Evolutionary conservation across 2,329 filamentous ascomycete genomes (phyloP), one percentile per base, ranked within the genome.

Genomic region (Sarocladiaceae sp.): DNA sequence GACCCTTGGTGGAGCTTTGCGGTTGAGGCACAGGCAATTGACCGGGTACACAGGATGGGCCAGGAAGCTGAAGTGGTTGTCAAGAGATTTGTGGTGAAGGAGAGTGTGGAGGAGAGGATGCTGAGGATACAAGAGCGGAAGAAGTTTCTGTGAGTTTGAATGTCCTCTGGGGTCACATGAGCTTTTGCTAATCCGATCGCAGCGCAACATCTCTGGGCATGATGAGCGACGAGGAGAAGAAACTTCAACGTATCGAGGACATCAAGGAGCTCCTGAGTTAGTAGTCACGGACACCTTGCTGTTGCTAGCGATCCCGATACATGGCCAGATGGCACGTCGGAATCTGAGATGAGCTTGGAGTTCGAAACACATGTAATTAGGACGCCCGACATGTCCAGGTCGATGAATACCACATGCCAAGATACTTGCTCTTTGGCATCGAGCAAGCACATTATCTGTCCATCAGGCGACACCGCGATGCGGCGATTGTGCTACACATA

Each of bases 1-100:
- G 93, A 98, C 63, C 93, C 93, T 0, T 98, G 93, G 93, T 98
- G 93, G 93, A 94, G 87, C 59, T 98, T 91, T 64, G 90, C 93
- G 0, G 83, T 97, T 11, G 93, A 98, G 65, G 88, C 90, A 4
- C 93, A 98, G 65, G 93, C 93, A 7, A 97, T 98, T 57, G 93
- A 98, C 67, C 87, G 93, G 1, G 89, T 98, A 26, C 93, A 98
- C 68, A 81, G 93, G 7, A 96, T 98, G 87, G 93, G 93, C 0
- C 93, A 98, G 63, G 82, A 85, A 41, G 76, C 81, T 13, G 86
- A 91, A 56, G 93, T 98, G 2, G 79, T 81, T 45, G 90, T 98
- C 0, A 83, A 83, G 53, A 73, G 93, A 21, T 97, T 97, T 58
- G 85, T 98, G 47, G 86, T 95, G 1, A 84, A 85, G 63, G 81